phyloP scores from a whole-genome alignment of 805 yeast species.

The Torulaspora franciscae region DNA sequence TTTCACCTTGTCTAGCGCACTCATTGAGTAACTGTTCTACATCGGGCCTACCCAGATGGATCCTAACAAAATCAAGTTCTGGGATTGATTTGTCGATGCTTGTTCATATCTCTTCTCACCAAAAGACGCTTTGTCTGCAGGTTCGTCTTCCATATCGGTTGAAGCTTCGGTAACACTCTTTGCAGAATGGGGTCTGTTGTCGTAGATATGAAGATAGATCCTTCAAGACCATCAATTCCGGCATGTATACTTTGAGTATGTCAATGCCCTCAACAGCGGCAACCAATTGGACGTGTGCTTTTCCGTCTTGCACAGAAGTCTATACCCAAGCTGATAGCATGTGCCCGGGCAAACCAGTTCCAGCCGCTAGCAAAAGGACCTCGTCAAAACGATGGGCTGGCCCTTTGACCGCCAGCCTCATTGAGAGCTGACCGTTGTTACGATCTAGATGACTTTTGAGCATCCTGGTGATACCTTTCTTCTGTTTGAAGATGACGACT shows the following conservation, averaged over 20 bases:
- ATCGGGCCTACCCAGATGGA: constrained; percentile 46
- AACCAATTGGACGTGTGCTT: constrained; percentile 14
- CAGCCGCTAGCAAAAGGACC: constrained; percentile 62
- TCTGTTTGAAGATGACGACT: constrained; percentile 41
- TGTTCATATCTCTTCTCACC: not conserved
- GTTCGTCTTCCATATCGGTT: not conserved
- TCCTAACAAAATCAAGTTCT: constrained; percentile 29
- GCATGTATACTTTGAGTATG: constrained; percentile 19
- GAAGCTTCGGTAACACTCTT: not conserved
- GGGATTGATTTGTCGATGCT: constrained; percentile 3
- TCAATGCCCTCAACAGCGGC: constrained; percentile 16
- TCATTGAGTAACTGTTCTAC: constrained; percentile 40
- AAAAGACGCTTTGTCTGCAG: not conserved
- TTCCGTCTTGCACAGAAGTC: constrained; percentile 7
- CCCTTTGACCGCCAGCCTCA: constrained; percentile 52
- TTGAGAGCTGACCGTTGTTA: constrained; percentile 25
- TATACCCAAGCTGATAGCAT: constrained; percentile 39
- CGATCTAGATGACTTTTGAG: constrained; percentile 33
- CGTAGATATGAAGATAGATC: constrained; percentile 15
- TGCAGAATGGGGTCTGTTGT: constrained; percentile 9
- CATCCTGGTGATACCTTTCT: constrained; percentile 44
- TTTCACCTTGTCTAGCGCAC: constrained; percentile 36
- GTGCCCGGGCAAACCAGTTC: constrained; percentile 66
- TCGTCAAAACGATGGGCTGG: constrained; percentile 51
- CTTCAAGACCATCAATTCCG: constrained; percentile 16